Base-by-base conservation (phyloP, 495 filamentous ascomycete genomes). In the Oidiodendron maius region DNA sequence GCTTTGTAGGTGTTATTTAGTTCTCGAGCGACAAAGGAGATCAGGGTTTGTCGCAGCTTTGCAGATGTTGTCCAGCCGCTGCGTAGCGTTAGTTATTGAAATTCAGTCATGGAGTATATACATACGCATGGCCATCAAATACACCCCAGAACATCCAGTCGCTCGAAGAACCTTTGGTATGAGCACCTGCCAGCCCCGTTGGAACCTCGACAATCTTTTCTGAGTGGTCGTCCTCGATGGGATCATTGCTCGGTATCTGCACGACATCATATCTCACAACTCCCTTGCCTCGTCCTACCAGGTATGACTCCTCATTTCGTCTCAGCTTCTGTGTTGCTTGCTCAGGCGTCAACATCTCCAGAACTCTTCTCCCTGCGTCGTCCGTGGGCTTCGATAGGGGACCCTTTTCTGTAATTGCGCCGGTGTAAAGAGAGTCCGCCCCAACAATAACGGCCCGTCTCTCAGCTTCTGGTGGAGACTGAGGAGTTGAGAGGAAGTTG, bases 141-240 rank as follows among this genome's bases (percentile, higher is more conserved):
- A 99, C 90, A 32, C 89, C 91, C 94, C 94, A 99, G 63, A 99
- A 99, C 89, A 96, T 97, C 93, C 93, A 99, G 61, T 99, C 93
- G 50, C 77, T 89, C 37, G 69, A 80, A n/a, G 70, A 44, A 41
- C 4, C 26, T 64, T 25, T 75, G 76, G 52, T 74, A 70, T 25
- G 69, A 62, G 23, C 71, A 51, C 22, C 63, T 52, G 26, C 53
- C 52, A 38, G 46, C 44, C 64, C 71, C 21, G 76, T 65, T 2
- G 86, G 82, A 11, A 96, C 77, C 67, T 98, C 89, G 34, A 97
- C 86, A 51, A 97, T 94, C 76, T 95, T 94, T 69, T 97, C 94
- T 24, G 85, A 82, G 62, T 99, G 93, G 61, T 99, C 93, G 60
- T 99, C 93, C 67, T 99, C 93, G 50, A 99, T 99, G 0, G 93